Percentiles rank a stretch among this genome's conserved stretches.
phyloP scores from a whole-genome alignment of 441 rosid species.

The Bruguiera hainesii region DNA sequence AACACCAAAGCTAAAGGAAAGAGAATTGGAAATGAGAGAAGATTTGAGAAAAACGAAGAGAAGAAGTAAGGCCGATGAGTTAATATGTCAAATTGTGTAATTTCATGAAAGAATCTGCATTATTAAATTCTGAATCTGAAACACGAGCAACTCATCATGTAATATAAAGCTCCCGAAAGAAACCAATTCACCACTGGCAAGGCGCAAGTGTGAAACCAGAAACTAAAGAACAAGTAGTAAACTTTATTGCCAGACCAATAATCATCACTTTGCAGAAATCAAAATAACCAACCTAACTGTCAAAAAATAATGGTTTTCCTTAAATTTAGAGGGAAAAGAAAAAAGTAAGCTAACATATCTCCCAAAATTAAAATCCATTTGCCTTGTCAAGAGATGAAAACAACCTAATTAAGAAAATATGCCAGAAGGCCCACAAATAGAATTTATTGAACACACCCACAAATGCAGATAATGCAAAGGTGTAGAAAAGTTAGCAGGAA shows the following conservation, averaged over 20 bases:
- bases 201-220: constrained; percentile 6
- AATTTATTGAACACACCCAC: constrained; percentile 10
- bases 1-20: background rate
- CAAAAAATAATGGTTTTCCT: background rate
- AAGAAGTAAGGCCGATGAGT: background rate
- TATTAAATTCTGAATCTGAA: background rate
- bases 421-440: background rate
- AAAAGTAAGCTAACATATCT: background rate
- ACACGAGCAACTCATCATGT: background rate
- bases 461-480: constrained; percentile 11
- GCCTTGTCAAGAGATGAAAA: background rate
- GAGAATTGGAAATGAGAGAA: background rate
- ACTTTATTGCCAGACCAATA: constrained; percentile 27
- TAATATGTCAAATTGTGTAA: background rate
- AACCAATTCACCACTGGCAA: background rate
- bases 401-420: background rate
- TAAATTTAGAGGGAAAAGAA: background rate
- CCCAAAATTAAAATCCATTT: background rate
- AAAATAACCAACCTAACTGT: constrained; percentile 25
- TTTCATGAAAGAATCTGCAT: background rate
- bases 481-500: constrained; percentile 4
- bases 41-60: background rate
- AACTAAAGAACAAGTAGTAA: background rate
- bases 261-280: constrained; percentile 21
- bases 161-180: background rate